Base-by-base conservation (phyloP, 495 filamentous ascomycete genomes). In the Penicillium macrosclerotiorum region DNA sequence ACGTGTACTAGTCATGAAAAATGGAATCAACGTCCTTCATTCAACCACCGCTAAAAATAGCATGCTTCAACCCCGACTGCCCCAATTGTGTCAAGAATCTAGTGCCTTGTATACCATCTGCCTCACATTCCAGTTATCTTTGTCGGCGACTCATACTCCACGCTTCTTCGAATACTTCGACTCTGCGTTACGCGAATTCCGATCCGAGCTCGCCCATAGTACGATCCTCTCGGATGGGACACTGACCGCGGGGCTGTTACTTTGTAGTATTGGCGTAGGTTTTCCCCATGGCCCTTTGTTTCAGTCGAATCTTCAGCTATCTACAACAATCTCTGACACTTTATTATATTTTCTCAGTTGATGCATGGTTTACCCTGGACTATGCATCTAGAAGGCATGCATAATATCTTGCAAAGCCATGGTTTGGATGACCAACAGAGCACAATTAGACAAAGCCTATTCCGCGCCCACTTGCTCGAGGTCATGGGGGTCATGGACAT, bases 401-500 rank as follows among this genome's bases (percentile, higher is more conserved):
- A 70, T 42, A 61, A 47, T 16, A 65, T 71, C 16, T 43, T 67
- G 1, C 61, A 62, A 36, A 45, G 42, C 34, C 52, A 60, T 4
- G 51, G 49, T 4, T 35, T 57, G 0, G 38, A 49, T 16, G 25
- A 41, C 22, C 12, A 14, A 2, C 41, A 38, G n/a, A 14, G 5
- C 16, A 38, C 47, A 12, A 13, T 37, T 5, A 29, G 40, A 8
- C 27, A 24, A 19, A 48, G 37, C n/a, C 17, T 36, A 13, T 65
- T 71, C 18, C 59, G 63, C 3, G 47, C 38, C 1, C 65, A 71
- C 32, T 39, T 67, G 1, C 42, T 67, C 2, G 67, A 71, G 32
- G 67, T 68, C 6, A 68, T 71, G 67, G 65, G 67, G 0, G 52
- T 68, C 0, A 64, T 71, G 61, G 67, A 71, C 27, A 38, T 71